Base-by-base conservation (phyloP, 2,329 filamentous ascomycete species). In the Aspergillus sclerotialis region DNA sequence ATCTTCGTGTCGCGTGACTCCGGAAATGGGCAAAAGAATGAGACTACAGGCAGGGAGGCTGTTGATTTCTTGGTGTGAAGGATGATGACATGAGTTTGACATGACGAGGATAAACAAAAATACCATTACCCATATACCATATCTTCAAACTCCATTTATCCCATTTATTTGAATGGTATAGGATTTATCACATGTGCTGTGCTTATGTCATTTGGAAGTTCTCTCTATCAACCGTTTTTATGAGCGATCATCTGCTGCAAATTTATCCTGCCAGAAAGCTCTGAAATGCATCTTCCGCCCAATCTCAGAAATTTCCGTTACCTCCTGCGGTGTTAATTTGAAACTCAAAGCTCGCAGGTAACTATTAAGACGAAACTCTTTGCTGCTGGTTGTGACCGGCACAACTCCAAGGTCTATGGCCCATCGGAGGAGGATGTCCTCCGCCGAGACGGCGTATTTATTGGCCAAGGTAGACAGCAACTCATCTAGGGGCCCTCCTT, bases 401-500 rank as follows among this genome's bases (percentile, higher is more conserved):
- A 80, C 67, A 37, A 73, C 55, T 15, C 75, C 75, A 46, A 76
- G 74, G 44, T 81, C 76, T 32, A 81, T 68, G 31, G 68, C 72
- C 75, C 76, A 82, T 33, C 77, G 60, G 35, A 81, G 49, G 32
- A 68, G 57, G 34, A 80, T 69, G 54, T 80, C 75, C 2, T 65
- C 70, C 30, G 73, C 67, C 33, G 54, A 67, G 28, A 80, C 76
- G 1, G 65, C 73, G 49, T 81, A 80, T 55, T 80, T 81, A 50
- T 72, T 72, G n/a, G 72, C 66, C 38, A 80, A 50, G 2, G 49
- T 51, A 1, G 64, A 61, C 28, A 78, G 52, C n/a, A 70, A 53
- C 4, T 63, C 61, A 39, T 78, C 75, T 2, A 75, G 53, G 0
- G 76, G 76, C 0, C 76, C 77, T 1, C 68, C 70, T 10, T 63